These are phyloP conservation scores for Tylopilus cervinicoccineus DNA, from an alignment of 768 basidiomycete genomes.

Conservation along the genomic window DNA sequence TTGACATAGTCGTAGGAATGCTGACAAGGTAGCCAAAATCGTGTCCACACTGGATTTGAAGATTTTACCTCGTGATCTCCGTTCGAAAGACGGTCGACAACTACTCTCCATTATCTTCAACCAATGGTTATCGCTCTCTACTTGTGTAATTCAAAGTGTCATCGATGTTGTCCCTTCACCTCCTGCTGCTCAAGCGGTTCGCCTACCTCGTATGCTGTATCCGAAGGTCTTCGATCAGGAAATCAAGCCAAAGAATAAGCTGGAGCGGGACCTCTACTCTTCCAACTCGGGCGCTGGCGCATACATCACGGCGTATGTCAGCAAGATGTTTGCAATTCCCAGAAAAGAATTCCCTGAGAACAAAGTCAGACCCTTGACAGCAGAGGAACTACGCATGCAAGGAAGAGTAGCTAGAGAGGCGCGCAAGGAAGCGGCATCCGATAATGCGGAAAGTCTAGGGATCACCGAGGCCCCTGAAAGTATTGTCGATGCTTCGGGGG, in stretches of 20 bases:
- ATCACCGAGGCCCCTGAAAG: slow-evolving; percentile 3
- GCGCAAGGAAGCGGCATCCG: slow-evolving; percentile 31
- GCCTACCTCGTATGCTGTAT: slow-evolving; percentile 90
- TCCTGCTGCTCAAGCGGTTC: slow-evolving; percentile 68
- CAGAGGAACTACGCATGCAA: slow-evolving; percentile 75
- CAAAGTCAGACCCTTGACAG: slow-evolving; percentile 70
- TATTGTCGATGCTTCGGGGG: neutral
- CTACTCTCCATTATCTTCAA: slow-evolving; percentile 85
- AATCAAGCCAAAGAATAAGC: slow-evolving; percentile 63
- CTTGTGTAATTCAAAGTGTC: slow-evolving; percentile 84
- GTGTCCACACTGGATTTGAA: slow-evolving; percentile 77
- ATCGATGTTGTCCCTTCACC: slow-evolving; percentile 96
- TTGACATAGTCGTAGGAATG: slow-evolving; percentile 53
- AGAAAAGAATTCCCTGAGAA: slow-evolving; percentile 79
- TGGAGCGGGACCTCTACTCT: slow-evolving; percentile 80
- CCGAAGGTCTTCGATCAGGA: slow-evolving; percentile 65
- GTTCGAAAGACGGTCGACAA: slow-evolving; percentile 83
- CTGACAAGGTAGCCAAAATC: slow-evolving; percentile 87
- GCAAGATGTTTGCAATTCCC: slow-evolving; percentile 98
- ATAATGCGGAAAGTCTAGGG: slow-evolving; percentile 13
- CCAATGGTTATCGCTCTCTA: slow-evolving; percentile 95
- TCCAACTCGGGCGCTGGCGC: slow-evolving; percentile 59
- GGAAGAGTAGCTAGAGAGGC: slow-evolving; percentile 53
- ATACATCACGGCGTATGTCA: slow-evolving; percentile 80
- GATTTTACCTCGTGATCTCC: slow-evolving; percentile 83